phyloP scores from a whole-genome alignment of 108 stramenopile genomes.

The Nitzschia putrida region DNA sequence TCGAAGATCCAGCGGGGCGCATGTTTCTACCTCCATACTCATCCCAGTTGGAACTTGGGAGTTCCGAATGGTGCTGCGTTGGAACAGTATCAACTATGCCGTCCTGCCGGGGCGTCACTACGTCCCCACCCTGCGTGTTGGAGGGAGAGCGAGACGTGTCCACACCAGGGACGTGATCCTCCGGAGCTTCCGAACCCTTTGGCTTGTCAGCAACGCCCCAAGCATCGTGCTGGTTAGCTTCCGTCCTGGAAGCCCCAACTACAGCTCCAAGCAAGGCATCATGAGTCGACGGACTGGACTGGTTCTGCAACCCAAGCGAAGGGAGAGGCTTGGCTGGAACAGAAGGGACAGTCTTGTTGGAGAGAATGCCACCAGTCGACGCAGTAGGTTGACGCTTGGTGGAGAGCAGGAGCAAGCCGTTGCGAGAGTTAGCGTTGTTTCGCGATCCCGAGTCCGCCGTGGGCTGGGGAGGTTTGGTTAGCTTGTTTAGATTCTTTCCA shows the following conservation, averaged over 20 bases:
- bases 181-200: slow-evolving; percentile 1
- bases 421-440: slow-evolving; percentile 37
- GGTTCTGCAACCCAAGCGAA: slow-evolving; percentile 33
- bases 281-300: slow-evolving; percentile 46
- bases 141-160: too few relatives aligned
- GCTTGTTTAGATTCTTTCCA: slow-evolving; percentile 86
- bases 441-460: slow-evolving; percentile 33
- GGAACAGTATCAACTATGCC: neutral
- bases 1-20: slow-evolving; percentile 8
- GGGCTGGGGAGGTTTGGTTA: slow-evolving; percentile 68
- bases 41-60: slow-evolving; percentile 43
- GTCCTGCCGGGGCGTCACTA: neutral
- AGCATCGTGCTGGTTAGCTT: slow-evolving; percentile 47
- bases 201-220: slow-evolving; percentile 54
- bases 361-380: slow-evolving; percentile 33
- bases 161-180: neutral
- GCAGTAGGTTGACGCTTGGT: slow-evolving; percentile 60
- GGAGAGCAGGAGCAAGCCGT: slow-evolving; percentile 77
- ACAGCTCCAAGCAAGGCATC: slow-evolving; percentile 51
- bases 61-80: neutral
- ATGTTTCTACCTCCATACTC: slow-evolving; percentile 51
- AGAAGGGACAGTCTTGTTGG: slow-evolving; percentile 41
- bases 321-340: slow-evolving; percentile 33
- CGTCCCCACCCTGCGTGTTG: neutral
- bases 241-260: slow-evolving; percentile 40